These are phyloP conservation scores for Fusarium circinatum DNA, from an alignment of 2,329 filamentous ascomycete species.

Conservation along the genomic window DNA sequence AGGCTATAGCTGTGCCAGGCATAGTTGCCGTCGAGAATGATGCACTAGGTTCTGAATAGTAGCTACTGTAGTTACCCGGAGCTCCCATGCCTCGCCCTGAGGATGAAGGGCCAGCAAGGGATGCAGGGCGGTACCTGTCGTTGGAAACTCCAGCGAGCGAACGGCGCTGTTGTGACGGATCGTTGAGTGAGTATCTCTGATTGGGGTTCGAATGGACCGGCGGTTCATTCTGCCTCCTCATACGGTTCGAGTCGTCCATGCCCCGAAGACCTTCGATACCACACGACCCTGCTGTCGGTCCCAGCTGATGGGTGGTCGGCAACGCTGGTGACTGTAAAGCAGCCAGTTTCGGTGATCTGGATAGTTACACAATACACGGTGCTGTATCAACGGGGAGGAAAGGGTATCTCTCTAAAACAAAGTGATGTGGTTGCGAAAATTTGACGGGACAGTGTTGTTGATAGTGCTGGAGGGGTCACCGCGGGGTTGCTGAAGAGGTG, in stretches of 20 bases:
- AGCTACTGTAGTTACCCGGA: conserved; percentile 66
- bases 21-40: conserved; percentile 67
- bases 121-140: conserved; percentile 60
- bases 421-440: not conserved
- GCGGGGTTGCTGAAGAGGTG: conserved; percentile 39
- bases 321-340: conserved; percentile 38
- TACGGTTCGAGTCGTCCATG: conserved; percentile 83
- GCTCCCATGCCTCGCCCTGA: conserved; percentile 63
- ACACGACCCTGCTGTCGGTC: conserved; percentile 67
- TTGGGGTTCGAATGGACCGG: conserved; percentile 70
- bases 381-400: conserved; percentile 10
- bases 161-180: conserved; percentile 59
- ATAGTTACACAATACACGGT: conserved; percentile 15
- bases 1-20: conserved; percentile 63
- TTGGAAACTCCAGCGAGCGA: conserved; percentile 48
- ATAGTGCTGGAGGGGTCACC: conserved; percentile 40
- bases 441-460: conserved; percentile 16
- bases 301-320: conserved; percentile 72
- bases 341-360: conserved; percentile 39
- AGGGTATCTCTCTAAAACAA: not conserved
- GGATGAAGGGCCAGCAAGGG: conserved; percentile 61
- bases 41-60: conserved; percentile 66
- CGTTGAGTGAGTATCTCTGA: conserved; percentile 62
- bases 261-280: conserved; percentile 64
- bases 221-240: conserved; percentile 80